Evolutionary conservation across 2,329 filamentous ascomycete genomes (phyloP).

Genomic region (Penicillium sp.): DNA sequence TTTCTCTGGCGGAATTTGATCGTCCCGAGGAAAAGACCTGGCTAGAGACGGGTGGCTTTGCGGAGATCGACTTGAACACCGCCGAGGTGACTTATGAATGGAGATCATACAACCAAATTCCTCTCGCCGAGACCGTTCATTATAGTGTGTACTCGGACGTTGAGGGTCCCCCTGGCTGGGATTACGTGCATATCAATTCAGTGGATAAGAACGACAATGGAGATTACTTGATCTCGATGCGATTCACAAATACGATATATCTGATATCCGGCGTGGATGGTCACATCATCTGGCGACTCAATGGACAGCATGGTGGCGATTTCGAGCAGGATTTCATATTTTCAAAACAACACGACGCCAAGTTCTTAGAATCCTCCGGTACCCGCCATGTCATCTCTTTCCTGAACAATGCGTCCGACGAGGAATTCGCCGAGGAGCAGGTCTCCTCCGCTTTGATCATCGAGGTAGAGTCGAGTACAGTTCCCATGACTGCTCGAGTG

Average conservation of each 20-base stretch:
- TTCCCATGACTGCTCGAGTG: constrained; percentile 34
- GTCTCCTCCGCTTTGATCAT: constrained; percentile 37
- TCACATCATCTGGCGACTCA: constrained; percentile 44
- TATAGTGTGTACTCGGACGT: constrained; percentile 16
- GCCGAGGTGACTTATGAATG: constrained; percentile 40
- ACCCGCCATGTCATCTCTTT: constrained; percentile 40
- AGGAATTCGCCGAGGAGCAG: constrained; percentile 31
- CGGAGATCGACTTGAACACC: constrained; percentile 39
- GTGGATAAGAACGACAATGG: constrained; percentile 44
- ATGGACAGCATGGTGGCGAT: constrained; percentile 34
- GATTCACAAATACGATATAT: constrained; percentile 45
- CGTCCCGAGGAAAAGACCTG: constrained; percentile 31
- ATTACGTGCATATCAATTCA: constrained; percentile 46
- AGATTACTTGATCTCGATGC: constrained; percentile 45
- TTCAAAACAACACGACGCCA: constrained; percentile 44
- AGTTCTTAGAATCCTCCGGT: constrained; percentile 35
- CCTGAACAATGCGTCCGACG: constrained; percentile 41
- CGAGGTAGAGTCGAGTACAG: constrained; percentile 32
- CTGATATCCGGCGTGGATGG: constrained; percentile 41
- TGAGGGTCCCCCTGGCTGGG: constrained; percentile 34
- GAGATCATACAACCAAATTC: constrained; percentile 37
- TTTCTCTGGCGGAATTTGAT: constrained; percentile 30
- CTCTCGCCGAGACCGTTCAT: constrained; percentile 30
- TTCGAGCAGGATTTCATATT: constrained; percentile 41
- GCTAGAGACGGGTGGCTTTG: constrained; percentile 38